Evolutionary conservation across 441 rosid genomes (phyloP).

Genomic region (Rhodomyrtus psidioides): DNA sequence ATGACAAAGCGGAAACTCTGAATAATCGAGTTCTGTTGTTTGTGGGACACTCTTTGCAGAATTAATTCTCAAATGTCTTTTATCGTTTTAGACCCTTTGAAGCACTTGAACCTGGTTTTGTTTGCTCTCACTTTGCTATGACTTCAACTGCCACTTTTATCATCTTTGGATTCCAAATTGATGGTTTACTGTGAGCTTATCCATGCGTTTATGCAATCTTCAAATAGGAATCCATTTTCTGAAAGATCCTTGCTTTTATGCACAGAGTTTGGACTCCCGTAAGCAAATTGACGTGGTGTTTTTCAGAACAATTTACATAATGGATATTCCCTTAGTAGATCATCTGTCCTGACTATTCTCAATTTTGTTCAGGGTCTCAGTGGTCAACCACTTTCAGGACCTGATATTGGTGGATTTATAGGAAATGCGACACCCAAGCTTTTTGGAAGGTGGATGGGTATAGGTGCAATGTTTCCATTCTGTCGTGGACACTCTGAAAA

Average conservation of each 20-base stretch:
- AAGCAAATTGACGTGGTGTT: neutral
- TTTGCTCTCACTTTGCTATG: neutral
- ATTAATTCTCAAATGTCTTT: neutral
- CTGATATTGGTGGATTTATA: constrained; percentile 94
- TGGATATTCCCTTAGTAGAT: neutral
- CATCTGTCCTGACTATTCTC: constrained; percentile 8
- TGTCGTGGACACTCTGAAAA: constrained; percentile 86
- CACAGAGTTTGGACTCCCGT: neutral
- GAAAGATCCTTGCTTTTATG: neutral
- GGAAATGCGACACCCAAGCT: constrained; percentile 91
- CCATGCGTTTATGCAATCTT: neutral
- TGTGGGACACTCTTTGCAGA: neutral
- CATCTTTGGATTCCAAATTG: neutral
- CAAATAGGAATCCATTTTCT: neutral
- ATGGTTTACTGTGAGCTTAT: neutral
- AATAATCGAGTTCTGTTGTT: neutral
- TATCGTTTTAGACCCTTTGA: neutral
- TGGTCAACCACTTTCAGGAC: constrained; percentile 96
- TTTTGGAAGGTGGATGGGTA: constrained; percentile 96
- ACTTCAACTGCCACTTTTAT: neutral
- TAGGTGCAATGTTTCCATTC: constrained; percentile 94
- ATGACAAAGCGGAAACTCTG: neutral
- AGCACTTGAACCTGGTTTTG: neutral
- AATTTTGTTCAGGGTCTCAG: constrained; percentile 67
- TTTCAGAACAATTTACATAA: neutral